Base-by-base conservation (phyloP, 2,329 filamentous ascomycete genomes). In the Xylaria hypoxylon region DNA sequence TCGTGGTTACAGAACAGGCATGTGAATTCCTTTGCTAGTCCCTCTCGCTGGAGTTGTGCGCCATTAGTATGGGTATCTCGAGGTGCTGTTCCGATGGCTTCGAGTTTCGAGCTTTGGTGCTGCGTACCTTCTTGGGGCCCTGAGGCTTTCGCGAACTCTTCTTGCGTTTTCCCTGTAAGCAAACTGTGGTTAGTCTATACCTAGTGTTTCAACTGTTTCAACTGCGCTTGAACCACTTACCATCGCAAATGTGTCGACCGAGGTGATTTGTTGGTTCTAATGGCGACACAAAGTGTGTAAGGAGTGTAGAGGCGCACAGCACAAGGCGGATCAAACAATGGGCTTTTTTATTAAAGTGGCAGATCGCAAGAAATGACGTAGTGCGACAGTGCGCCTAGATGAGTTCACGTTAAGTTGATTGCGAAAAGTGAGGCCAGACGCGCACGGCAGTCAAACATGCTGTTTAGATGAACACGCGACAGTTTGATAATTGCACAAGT, bases 1-100 rank as follows among this genome's bases (percentile, higher is more conserved):
- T 98, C 96, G 81, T 98, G 94, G 79, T 97, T 98, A 85, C 96
- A 99, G 82, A 99, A 99, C 51, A 99, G 89, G 78, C 96, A 99
- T 64, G 94, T 93, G 80, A 99, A 99, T n/a, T 89, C 88, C 2
- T 92, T 94, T 3, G 91, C 86, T 19, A 96, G 85, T 45, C 89
- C 87, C 73, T 94, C 92, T 78, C 86, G 82, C 89, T 91, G 62
- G 64, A 45, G 13, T 40, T 8, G 31, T 57, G 11, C 52, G 38
- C 62, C 22, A 40, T 70, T 31, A 66, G 45, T 44, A 61, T 11
- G 15, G 19, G 33, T 4, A 28, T n/a, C 31, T 28, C 33, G 22
- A 22, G 33, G n/a, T 44, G 58, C 69, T 67, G 73, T 67, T 67
- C 33, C 15, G 57, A 19, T 13, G 24, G 48, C 45, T 62, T 62